These are phyloP conservation scores for Hanseniaspora singularis DNA, from an alignment of 805 yeast species.

Conservation along the genomic window DNA sequence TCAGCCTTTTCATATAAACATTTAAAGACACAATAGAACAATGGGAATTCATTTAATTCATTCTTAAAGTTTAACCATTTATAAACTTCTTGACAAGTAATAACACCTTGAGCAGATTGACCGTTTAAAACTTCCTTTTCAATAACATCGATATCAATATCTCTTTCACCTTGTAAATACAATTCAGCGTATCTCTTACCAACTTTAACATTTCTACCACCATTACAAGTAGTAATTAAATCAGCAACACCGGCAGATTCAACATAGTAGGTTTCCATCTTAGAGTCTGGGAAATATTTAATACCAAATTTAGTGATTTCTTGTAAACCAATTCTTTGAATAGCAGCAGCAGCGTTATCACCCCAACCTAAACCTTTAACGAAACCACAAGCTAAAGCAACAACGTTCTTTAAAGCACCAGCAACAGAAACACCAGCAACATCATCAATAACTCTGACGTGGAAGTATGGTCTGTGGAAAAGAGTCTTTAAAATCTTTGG, in stretches of 20 bases:
- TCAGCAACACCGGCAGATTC: constrained; percentile 98
- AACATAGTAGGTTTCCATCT: constrained; percentile 71
- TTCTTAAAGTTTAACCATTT: constrained; percentile 48
- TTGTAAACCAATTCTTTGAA: constrained; percentile 87
- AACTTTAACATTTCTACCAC: constrained; percentile 92
- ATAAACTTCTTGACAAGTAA: constrained; percentile 83
- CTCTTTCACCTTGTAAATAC: constrained; percentile 21
- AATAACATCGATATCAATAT: constrained; percentile 54
- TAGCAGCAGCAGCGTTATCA: constrained; percentile 94
- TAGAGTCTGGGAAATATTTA: constrained; percentile 63
- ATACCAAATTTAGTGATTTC: constrained; percentile 83
- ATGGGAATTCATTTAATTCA: constrained; percentile 59
- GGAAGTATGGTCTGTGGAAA: constrained; percentile 97
- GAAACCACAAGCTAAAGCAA: constrained; percentile 92
- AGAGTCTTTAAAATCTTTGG: constrained; percentile 51
- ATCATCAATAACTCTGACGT: constrained; percentile 81
- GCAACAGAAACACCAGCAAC: constrained; percentile 94
- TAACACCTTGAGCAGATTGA: constrained; percentile 91
- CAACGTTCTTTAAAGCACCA: constrained; percentile 93
- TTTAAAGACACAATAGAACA: constrained; percentile 55
- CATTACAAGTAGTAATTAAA: constrained; percentile 91
- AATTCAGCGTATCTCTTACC: constrained; percentile 73
- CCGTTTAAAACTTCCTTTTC: constrained; percentile 85
- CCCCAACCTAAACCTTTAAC: constrained; percentile 99
- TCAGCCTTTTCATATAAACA: constrained; percentile 65